A percentile compares a stretch with the other conserved stretches of the same genome.
Evolutionary conservation across 495 filamentous ascomycete genomes (phyloP).

Genomic region (Clohesyomyces aquaticus): DNA sequence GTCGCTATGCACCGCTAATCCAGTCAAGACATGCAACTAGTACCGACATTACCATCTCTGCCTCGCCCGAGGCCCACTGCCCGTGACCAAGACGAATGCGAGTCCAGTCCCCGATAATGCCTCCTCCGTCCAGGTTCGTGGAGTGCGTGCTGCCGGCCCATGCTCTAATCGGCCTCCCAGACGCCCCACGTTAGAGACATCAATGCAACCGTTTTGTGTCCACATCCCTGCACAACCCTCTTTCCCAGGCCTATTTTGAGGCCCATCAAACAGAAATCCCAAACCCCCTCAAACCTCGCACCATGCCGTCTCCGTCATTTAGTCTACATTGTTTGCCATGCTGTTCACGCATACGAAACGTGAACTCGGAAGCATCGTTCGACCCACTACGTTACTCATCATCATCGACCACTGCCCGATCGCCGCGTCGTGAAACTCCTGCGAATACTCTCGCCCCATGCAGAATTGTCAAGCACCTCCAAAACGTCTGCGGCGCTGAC

Average conservation of each 20-base stretch:
- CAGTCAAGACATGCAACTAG: background rate
- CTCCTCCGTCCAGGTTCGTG: background rate
- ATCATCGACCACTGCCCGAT: slow-evolving; percentile 36
- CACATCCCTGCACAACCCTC: slow-evolving; percentile 18
- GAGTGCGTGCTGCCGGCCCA: background rate
- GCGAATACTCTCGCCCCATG: slow-evolving; percentile 90
- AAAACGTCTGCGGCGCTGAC: slow-evolving; percentile 80
- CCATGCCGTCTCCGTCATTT: slow-evolving; percentile 18
- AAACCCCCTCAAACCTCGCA: slow-evolving; percentile 17
- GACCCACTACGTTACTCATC: background rate
- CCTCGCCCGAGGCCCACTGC: no score
- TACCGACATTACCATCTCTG: background rate
- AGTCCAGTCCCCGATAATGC: no score
- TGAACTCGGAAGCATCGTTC: slow-evolving; percentile 9
- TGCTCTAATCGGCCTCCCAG: slow-evolving; percentile 9
- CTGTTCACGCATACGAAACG: slow-evolving; percentile 16
- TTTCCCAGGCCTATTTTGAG: slow-evolving; percentile 24
- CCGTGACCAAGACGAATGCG: background rate
- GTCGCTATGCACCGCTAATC: slow-evolving; percentile 38
- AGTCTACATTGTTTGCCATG: slow-evolving; percentile 20
- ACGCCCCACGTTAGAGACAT: slow-evolving; percentile 31
- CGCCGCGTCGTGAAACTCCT: slow-evolving; percentile 81
- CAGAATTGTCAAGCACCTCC: slow-evolving; percentile 79
- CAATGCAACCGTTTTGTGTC: slow-evolving; percentile 30
- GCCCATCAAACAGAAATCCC: slow-evolving; percentile 6